A percentile compares a stretch with the other conserved stretches of the same genome.
Conservation (phyloP, 2,329 filamentous ascomycete genomes). For the Setomelanomma holmii region DNA sequence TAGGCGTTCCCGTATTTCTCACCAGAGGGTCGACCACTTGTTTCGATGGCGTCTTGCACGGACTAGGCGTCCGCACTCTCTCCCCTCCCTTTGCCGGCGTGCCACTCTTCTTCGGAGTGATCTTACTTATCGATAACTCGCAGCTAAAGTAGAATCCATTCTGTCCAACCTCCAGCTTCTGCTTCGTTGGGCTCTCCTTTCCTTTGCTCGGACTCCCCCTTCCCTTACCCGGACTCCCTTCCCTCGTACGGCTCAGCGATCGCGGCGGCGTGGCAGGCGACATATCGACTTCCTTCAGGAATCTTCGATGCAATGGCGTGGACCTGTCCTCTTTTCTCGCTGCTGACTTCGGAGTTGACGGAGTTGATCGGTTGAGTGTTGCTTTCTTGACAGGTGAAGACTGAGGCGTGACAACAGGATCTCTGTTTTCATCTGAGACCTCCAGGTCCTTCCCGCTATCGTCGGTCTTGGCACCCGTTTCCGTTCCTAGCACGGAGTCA, state of each 20-base stretch:
- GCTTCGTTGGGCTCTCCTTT: conserved; percentile 6
- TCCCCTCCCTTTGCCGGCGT: background rate
- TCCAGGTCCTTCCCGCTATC: background rate
- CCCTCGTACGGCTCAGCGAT: conserved; percentile 14
- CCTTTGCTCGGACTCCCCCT: background rate
- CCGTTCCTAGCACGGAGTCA: background rate
- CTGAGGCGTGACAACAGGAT: background rate
- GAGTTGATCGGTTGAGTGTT: conserved; percentile 1
- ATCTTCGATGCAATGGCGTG: conserved; percentile 21
- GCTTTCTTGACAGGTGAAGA: conserved; percentile 7
- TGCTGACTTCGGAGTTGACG: conserved; percentile 7
- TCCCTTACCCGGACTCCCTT: conserved; percentile 3
- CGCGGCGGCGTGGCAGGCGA: conserved; percentile 22
- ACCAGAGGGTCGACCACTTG: too few relatives aligned
- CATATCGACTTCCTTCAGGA: conserved; percentile 25
- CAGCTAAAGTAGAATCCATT: conserved; percentile 30
- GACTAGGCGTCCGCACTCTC: background rate
- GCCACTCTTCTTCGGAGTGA: conserved; percentile 12
- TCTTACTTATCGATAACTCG: conserved; percentile 25
- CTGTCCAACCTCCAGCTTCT: conserved; percentile 23
- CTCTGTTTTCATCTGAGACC: background rate
- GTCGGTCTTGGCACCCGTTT: background rate
- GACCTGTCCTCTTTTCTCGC: background rate
- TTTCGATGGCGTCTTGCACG: background rate
- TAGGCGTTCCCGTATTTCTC: too few relatives aligned